These are phyloP conservation scores for Decorospora gaudefroyi DNA, from an alignment of 2,329 filamentous ascomycete genomes.

Conservation along the genomic window DNA sequence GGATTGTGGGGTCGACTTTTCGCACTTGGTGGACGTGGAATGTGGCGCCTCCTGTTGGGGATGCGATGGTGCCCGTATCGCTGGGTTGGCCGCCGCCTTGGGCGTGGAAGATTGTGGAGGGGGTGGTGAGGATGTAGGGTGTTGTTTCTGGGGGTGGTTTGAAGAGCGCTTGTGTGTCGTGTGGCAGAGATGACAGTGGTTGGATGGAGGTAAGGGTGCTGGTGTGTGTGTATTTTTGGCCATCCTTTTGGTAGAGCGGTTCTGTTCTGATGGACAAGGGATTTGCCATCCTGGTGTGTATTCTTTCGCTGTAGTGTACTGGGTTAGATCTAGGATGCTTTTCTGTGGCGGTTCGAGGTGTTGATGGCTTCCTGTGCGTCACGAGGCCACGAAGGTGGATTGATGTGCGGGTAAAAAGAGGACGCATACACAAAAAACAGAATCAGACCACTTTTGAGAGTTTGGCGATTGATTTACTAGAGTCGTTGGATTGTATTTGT, in stretches of 20 bases:
- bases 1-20: conserved; percentile 59
- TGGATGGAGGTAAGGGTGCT: conserved; percentile 55
- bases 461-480: not conserved
- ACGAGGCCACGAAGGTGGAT: too few species aligned
- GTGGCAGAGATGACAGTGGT: conserved; percentile 57
- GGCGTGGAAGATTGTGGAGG: conserved; percentile 73
- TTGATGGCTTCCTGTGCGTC: too few species aligned
- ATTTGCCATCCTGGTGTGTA: not conserved
- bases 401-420: too few species aligned
- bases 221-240: conserved; percentile 50
- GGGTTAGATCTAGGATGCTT: not conserved
- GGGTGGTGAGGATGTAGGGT: conserved; percentile 63
- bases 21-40: conserved; percentile 65
- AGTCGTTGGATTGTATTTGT: not conserved
- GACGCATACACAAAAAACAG: too few species aligned
- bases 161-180: conserved; percentile 60
- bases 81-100: conserved; percentile 76
- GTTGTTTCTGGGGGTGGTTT: conserved; percentile 57
- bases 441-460: not conserved
- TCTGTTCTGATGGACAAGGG: conserved; percentile 22
- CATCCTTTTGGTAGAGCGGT: conserved; percentile 49
- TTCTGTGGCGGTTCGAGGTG: too few species aligned
- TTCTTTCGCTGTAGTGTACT: not conserved
- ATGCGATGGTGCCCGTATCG: conserved; percentile 64
- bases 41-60: not conserved